These are phyloP conservation scores for Calonectria henricotiae DNA, from an alignment of 2,329 filamentous ascomycete genomes.

Conservation along the genomic window DNA sequence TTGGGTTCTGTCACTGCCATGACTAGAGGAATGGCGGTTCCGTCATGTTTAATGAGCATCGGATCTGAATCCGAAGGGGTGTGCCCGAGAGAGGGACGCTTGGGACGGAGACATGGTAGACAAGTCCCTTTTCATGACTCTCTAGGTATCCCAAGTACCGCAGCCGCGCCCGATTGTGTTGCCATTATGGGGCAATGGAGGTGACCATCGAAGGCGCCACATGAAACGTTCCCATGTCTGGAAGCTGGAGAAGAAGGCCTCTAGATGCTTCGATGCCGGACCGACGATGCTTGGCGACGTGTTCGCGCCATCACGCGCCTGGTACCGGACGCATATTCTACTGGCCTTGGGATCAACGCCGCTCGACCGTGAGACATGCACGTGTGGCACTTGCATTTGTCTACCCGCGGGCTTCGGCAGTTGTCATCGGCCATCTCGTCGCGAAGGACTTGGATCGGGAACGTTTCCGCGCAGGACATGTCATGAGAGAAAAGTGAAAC, in stretches of 20 bases:
- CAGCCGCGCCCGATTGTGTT: background rate
- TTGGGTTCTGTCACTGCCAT: background rate
- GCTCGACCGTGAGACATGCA: constrained; percentile 12
- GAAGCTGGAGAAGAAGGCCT: constrained; percentile 26
- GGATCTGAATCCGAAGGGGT: constrained; percentile 11
- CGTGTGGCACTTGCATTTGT: constrained; percentile 8
- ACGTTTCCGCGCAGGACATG: background rate
- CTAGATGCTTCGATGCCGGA: constrained; percentile 18
- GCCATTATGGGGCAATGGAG: constrained; percentile 1
- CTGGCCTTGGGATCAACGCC: constrained; percentile 30
- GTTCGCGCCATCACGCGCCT: constrained; percentile 3
- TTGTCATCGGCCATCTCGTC: constrained; percentile 4
- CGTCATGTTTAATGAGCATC: constrained; percentile 19
- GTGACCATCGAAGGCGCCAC: constrained; percentile 24
- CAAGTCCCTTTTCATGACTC: constrained; percentile 45
- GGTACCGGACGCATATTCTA: constrained; percentile 5
- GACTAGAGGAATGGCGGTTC: constrained; percentile 28
- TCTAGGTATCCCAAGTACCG: constrained; percentile 42
- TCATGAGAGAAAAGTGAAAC: background rate
- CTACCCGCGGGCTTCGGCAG: constrained; percentile 20
- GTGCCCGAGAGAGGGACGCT: background rate
- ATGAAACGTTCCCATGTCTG: constrained; percentile 23
- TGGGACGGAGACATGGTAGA: constrained; percentile 7
- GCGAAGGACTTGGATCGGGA: background rate
- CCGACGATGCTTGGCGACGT: constrained; percentile 12